Conservation (phyloP, 345 rosid species). For the Populus euphratica region DNA sequence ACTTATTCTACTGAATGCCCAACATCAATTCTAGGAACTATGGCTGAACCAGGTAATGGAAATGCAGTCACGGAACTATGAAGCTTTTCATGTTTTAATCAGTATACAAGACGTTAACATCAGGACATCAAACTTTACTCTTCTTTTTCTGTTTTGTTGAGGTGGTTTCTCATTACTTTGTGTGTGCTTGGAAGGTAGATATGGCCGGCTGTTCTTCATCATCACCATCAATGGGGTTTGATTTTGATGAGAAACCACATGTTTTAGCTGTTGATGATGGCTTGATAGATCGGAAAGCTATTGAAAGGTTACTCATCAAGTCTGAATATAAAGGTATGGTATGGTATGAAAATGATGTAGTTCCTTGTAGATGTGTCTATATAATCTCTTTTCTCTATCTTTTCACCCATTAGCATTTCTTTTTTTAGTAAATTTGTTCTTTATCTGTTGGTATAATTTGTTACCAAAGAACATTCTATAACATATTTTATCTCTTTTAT, state of each 20-base stretch:
- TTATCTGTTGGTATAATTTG: background rate
- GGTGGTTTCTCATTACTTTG: background rate
- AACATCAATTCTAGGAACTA: background rate
- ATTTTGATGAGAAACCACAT: conserved; percentile 9
- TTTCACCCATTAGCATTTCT: no score
- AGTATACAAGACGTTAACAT: background rate
- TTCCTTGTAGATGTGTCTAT: no score
- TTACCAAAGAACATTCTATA: no score
- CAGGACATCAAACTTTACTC: background rate
- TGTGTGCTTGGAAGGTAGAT: background rate
- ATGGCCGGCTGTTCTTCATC: background rate
- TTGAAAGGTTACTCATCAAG: conserved; percentile 10
- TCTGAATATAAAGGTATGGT: conserved; percentile 15
- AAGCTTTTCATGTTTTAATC: background rate
- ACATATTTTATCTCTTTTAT: no score
- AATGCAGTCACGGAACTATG: background rate
- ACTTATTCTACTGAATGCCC: background rate
- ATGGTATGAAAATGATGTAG: no score
- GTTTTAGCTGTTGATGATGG: conserved; percentile 14
- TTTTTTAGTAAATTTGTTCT: background rate
- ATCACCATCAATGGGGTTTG: conserved; percentile 5
- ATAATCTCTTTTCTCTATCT: no score
- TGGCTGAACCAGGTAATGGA: conserved; percentile 6
- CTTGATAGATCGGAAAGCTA: conserved; percentile 6
- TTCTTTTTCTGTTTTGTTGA: background rate